These are phyloP conservation scores for Marasmius sp. DNA, from an alignment of 1,284 basidiomycete genomes.

Conservation along the genomic window DNA sequence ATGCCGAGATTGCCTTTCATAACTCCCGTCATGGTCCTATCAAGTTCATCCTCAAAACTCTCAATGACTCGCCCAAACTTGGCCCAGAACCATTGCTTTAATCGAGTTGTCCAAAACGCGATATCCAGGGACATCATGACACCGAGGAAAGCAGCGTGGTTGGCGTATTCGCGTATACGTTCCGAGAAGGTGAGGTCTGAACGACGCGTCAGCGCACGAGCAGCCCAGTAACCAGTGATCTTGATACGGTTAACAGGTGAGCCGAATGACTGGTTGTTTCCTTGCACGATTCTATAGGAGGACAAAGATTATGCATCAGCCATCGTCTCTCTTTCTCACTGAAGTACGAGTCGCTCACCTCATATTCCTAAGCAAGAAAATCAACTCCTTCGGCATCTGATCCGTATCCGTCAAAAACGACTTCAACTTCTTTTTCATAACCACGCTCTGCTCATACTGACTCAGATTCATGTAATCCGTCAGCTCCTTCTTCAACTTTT, in stretches of 20 bases:
- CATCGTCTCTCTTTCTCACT: background rate
- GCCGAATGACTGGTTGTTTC: constrained; percentile 77
- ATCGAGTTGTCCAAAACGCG: constrained; percentile 54
- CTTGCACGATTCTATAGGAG: constrained; percentile 59
- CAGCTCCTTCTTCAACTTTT: constrained; percentile 27
- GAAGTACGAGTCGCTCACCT: too few relatives aligned
- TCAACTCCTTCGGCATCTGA: constrained; percentile 68
- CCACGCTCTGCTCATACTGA: constrained; percentile 63
- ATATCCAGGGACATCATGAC: constrained; percentile 58
- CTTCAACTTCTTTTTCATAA: constrained; percentile 65
- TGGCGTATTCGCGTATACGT: constrained; percentile 48
- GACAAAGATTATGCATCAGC: background rate
- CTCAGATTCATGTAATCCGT: constrained; percentile 32
- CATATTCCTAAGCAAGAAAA: constrained; percentile 85
- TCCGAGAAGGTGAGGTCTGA: constrained; percentile 36
- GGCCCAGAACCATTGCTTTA: constrained; percentile 46
- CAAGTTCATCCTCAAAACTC: constrained; percentile 67
- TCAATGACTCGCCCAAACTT: constrained; percentile 19
- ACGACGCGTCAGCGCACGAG: constrained; percentile 48
- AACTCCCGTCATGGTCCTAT: constrained; percentile 55
- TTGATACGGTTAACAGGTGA: constrained; percentile 87
- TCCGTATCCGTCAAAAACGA: constrained; percentile 35
- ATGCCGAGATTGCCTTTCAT: constrained; percentile 63
- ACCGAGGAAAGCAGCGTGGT: constrained; percentile 51
- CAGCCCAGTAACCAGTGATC: constrained; percentile 76